phyloP scores from a whole-genome alignment of 176 grass and related monocot species.

The Cenchrus purpureus region DNA sequence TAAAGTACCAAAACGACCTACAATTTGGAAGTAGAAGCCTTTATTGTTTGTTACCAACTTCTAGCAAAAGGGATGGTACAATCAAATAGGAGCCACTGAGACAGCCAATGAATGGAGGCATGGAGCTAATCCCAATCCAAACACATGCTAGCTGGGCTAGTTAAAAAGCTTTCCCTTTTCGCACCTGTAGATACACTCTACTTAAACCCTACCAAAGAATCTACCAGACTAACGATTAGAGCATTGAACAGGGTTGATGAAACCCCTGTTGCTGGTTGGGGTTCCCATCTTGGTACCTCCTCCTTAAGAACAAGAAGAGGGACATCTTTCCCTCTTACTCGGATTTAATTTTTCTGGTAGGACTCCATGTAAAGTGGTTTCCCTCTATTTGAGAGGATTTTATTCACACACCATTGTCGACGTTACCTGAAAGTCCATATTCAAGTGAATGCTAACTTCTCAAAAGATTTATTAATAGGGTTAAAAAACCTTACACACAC shows the following conservation, averaged over 20 bases:
- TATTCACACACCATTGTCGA: background rate
- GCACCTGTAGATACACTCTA: too few relatives aligned
- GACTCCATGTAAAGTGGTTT: background rate
- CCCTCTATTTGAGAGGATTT: background rate
- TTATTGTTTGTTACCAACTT: background rate
- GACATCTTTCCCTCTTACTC: background rate
- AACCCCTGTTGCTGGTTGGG: too few relatives aligned
- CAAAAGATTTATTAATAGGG: background rate
- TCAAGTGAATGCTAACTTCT: background rate
- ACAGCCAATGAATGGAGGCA: background rate
- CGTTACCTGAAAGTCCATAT: background rate
- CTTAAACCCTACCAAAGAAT: too few relatives aligned
- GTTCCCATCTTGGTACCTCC: too few relatives aligned
- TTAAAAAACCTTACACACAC: background rate
- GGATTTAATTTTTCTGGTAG: background rate
- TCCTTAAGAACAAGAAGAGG: too few relatives aligned
- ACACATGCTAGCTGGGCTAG: background rate
- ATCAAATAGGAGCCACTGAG: background rate
- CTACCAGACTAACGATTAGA: too few relatives aligned
- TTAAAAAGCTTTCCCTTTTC: too few relatives aligned
- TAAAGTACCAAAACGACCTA: too few relatives aligned
- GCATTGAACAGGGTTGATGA: too few relatives aligned
- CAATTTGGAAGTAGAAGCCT: too few relatives aligned
- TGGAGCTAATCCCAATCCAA: background rate
- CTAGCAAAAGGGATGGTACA: background rate